Conservation (phyloP, 2,329 filamentous ascomycete genomes). For the Amesomyces nigricolor region DNA sequence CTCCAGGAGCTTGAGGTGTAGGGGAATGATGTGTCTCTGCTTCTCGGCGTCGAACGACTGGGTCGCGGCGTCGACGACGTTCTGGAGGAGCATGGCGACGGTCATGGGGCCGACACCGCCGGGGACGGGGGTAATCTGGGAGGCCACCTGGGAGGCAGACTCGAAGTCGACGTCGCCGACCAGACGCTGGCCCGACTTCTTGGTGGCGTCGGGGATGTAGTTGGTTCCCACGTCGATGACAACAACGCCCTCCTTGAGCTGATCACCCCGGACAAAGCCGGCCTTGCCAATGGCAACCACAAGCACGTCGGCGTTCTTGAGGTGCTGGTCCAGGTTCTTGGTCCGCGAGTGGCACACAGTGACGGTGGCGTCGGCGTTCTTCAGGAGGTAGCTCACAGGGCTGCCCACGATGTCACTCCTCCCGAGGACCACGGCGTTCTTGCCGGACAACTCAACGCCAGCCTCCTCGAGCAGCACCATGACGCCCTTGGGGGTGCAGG, state of each 20-base stretch:
- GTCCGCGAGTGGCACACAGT: slow-evolving; percentile 95
- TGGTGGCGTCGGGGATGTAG: slow-evolving; percentile 81
- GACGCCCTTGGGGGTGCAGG: slow-evolving; percentile 94
- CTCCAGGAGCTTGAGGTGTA: slow-evolving; percentile 71
- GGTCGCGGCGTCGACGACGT: slow-evolving; percentile 82
- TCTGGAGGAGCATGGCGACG: slow-evolving; percentile 94
- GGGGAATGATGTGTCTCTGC: slow-evolving; percentile 68
- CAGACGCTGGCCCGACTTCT: slow-evolving; percentile 86
- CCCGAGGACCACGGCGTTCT: slow-evolving; percentile 90
- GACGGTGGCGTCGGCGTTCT: slow-evolving; percentile 93
- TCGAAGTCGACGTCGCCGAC: slow-evolving; percentile 95
- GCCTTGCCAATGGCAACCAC: slow-evolving; percentile 87
- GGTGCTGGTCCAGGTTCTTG: slow-evolving; percentile 60
- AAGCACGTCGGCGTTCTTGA: slow-evolving; percentile 83
- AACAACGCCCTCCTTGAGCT: slow-evolving; percentile 90
- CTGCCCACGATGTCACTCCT: slow-evolving; percentile 96
- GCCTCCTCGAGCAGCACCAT: slow-evolving; percentile 86
- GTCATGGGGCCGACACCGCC: slow-evolving; percentile 98
- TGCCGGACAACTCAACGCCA: slow-evolving; percentile 77
- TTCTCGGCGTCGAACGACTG: slow-evolving; percentile 79
- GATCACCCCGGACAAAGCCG: slow-evolving; percentile 86
- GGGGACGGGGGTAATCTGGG: slow-evolving; percentile 90
- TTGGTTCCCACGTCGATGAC: slow-evolving; percentile 98
- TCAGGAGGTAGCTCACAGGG: slow-evolving; percentile 90
- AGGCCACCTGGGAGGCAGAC: slow-evolving; percentile 76